Evolutionary conservation across 2,329 filamentous ascomycete species (phyloP).

Genomic region (Cytospora piceae): DNA sequence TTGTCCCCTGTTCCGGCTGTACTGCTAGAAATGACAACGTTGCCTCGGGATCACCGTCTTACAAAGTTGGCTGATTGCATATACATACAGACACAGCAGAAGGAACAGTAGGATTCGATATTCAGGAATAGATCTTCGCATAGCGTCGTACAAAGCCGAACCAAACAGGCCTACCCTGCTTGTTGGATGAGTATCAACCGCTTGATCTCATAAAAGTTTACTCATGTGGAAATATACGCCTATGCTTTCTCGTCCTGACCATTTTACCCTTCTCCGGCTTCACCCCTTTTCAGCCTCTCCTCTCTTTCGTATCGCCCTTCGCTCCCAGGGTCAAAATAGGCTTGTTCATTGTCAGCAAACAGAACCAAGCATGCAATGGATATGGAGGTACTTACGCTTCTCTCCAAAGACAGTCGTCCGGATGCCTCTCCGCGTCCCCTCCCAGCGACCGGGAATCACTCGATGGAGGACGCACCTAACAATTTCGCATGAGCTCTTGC

Average conservation of each 20-base stretch:
- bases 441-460: conserved; percentile 48
- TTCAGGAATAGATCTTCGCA: not conserved
- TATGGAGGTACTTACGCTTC: conserved; percentile 42
- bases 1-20: too few relatives aligned
- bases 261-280: not conserved
- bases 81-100: too few relatives aligned
- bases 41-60: too few relatives aligned
- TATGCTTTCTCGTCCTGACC: not conserved
- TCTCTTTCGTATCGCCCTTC: conserved; percentile 39
- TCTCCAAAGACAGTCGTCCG: conserved; percentile 50
- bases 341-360: conserved; percentile 27
- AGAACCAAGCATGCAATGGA: not conserved
- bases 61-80: too few relatives aligned
- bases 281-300: conserved; percentile 32
- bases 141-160: not conserved
- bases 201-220: not conserved
- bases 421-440: conserved; percentile 43
- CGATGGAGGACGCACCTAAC: conserved; percentile 42
- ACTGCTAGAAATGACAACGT: too few relatives aligned
- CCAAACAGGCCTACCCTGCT: not conserved
- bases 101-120: too few relatives aligned
- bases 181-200: not conserved
- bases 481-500: not conserved
- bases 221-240: not conserved
- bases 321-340: conserved; percentile 40